Evolutionary conservation across 805 yeast genomes (phyloP), one percentile per base, ranked within the genome.

Genomic region (Wickerhamomyces silvicola): DNA sequence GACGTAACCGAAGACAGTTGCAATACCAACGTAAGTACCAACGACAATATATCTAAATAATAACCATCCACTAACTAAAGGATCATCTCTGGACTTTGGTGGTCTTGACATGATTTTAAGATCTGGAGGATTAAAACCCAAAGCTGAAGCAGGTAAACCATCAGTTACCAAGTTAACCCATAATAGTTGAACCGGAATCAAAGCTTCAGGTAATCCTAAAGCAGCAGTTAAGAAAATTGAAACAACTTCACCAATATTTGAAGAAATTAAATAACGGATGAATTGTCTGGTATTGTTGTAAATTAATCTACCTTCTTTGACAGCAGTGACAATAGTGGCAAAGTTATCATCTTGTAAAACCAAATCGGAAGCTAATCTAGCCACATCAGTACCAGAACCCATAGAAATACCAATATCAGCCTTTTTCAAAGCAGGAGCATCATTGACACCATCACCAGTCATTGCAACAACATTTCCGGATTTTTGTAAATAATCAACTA

Each of bases 391-490:
- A 10, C 78, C 80, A 30, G 72, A 66, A 2, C 80, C 79, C 79
- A 75, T 74, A 10, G 78, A 72, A 43, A 75, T 66, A 34, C 81
- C 81, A 35, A 75, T 75, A 48, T 75, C 79, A 5, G 81, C 80
- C 36, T 66, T 68, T 49, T 72, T 74, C 44, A 75, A 57, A 5
- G 81, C 76, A 7, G 81, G 81, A 1, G 80, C 75, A 50, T 75
- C 81, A 50, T 75, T 75, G 22, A 75, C 79, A 38, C 81, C 81
- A 50, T 75, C 81, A 27, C 78, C 78, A 8, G 76, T 70, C 81
- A 75, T 75, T 14, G 78, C 81, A 30, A 73, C 78, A 45, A 69
- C 66, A 37, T 71, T 74, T 11, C 73, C 70, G 11, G 57, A 42
- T 28, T 56, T 49, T 35, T 65, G 70, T 24, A 61, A 42, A 11